Percentiles rank a stretch among this genome's conserved stretches.
phyloP scores from a whole-genome alignment of 495 filamentous ascomycete genomes.

The Xylaria cubensis region DNA sequence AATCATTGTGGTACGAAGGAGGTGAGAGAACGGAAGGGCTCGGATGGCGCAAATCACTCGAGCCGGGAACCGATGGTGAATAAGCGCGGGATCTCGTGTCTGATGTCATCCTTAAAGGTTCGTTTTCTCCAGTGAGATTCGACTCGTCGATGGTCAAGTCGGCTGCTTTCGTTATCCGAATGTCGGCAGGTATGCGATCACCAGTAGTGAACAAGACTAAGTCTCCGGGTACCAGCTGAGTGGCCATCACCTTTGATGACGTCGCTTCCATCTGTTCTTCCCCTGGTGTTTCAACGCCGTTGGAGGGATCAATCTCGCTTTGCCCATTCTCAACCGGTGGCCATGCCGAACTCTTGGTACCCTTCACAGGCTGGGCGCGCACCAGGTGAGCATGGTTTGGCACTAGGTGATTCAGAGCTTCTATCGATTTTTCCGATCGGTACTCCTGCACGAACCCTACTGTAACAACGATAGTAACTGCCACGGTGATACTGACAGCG shows the following conservation, averaged over 20 bases:
- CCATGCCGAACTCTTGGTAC: conserved; percentile 51
- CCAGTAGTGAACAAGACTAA: conserved; percentile 92
- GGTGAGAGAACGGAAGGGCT: conserved; percentile 45
- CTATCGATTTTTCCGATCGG: conserved; percentile 94
- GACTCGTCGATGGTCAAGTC: conserved; percentile 95
- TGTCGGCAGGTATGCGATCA: conserved; percentile 94
- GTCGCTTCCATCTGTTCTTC: conserved; percentile 69
- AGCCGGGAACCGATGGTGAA: conserved; percentile 32
- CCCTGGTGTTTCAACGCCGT: conserved; percentile 46
- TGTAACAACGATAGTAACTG: conserved; percentile 94
- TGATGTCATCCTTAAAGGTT: conserved; percentile 79
- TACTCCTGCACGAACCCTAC: conserved; percentile 98
- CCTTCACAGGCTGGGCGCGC: conserved; percentile 57
- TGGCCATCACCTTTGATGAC: conserved; percentile 82
- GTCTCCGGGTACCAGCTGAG: conserved; percentile 89
- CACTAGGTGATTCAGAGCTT: conserved; percentile 90
- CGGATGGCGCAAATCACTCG: conserved; percentile 42
- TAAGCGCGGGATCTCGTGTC: conserved; percentile 67
- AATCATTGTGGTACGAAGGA: conserved; percentile 32
- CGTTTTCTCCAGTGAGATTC: conserved; percentile 96
- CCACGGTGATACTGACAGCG: conserved; percentile 91
- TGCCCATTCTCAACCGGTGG: conserved; percentile 46
- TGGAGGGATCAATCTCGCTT: conserved; percentile 36
- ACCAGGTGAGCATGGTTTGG: conserved; percentile 94
- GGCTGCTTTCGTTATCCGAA: conserved; percentile 87